These are phyloP conservation scores for Coemansia sp. DNA, from an alignment of 192 early-diverging fungal genomes.

Conservation along the genomic window DNA sequence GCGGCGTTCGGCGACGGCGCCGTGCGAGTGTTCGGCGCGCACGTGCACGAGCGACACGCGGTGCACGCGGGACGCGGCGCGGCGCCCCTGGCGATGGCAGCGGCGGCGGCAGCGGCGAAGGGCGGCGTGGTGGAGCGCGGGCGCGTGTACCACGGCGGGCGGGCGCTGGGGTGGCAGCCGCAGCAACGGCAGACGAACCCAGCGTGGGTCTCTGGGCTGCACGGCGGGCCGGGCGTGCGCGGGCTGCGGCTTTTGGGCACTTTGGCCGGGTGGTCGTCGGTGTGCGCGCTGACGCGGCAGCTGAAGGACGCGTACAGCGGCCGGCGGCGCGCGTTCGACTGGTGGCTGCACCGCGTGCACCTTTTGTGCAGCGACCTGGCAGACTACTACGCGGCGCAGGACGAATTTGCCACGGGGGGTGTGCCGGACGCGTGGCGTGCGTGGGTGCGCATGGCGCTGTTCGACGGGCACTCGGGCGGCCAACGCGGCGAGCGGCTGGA, in stretches of 20 bases:
- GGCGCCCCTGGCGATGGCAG: constrained; percentile 43
- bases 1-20: constrained; percentile 25
- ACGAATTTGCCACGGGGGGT: constrained; percentile 14
- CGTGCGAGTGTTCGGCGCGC: constrained; percentile 29
- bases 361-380: constrained; percentile 42
- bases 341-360: constrained; percentile 50
- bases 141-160: constrained; percentile 10
- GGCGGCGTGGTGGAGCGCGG: constrained; percentile 18
- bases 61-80: constrained; percentile 31
- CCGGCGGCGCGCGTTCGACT: constrained; percentile 20
- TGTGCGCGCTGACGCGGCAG: constrained; percentile 41
- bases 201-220: constrained; percentile 24
- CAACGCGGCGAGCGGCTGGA: constrained; percentile 26
- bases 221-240: constrained; percentile 13
- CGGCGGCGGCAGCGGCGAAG: constrained; percentile 19
- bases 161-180: constrained; percentile 28
- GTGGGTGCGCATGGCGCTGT: constrained; percentile 38
- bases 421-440: constrained; percentile 14
- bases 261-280: constrained; percentile 37
- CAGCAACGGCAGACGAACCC: constrained; percentile 35
- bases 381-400: constrained; percentile 42
- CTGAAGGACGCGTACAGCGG: constrained; percentile 28
- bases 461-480: constrained; percentile 37
- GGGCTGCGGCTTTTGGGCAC: constrained; percentile 27
- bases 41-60: constrained; percentile 30